Evolutionary conservation across 345 rosid species (phyloP).

Genomic region (Streptanthus diversifolius): DNA sequence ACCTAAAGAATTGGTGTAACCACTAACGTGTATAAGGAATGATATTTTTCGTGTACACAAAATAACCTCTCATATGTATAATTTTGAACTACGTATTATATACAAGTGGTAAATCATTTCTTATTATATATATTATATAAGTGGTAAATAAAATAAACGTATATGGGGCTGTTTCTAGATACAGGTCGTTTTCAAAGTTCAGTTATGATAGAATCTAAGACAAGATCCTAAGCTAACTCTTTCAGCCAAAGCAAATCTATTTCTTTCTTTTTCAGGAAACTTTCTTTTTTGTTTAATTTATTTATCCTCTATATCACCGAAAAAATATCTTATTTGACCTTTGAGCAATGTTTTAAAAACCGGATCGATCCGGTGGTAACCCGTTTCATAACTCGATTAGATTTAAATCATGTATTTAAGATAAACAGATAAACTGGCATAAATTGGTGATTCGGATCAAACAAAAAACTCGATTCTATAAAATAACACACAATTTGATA

Average conservation of each 20-base stretch:
- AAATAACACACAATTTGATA: too few relatives aligned
- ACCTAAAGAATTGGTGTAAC: not conserved
- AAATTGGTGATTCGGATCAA: too few relatives aligned
- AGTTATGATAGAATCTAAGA: conserved; percentile 38
- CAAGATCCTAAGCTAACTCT: conserved; percentile 42
- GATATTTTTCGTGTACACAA: not conserved
- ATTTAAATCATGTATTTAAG: too few relatives aligned
- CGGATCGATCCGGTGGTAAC: too few relatives aligned
- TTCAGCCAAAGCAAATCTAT: conserved; percentile 37
- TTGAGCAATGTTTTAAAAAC: too few relatives aligned
- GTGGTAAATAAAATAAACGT: conserved; percentile 11
- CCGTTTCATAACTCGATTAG: too few relatives aligned
- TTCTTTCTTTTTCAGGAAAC: conserved; percentile 32
- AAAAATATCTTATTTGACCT: not conserved
- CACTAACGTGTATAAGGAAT: not conserved
- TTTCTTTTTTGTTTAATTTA: conserved; percentile 2
- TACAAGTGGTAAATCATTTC: not conserved
- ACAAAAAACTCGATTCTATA: too few relatives aligned
- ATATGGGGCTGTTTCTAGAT: conserved; percentile 36
- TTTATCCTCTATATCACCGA: not conserved
- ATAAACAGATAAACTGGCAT: too few relatives aligned
- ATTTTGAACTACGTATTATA: not conserved
- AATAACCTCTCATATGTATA: not conserved
- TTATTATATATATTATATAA: not conserved
- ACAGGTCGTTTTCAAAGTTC: conserved; percentile 33